These are phyloP conservation scores for Cucurbita moschata DNA, from an alignment of 306 rosid species.

Conservation along the genomic window DNA sequence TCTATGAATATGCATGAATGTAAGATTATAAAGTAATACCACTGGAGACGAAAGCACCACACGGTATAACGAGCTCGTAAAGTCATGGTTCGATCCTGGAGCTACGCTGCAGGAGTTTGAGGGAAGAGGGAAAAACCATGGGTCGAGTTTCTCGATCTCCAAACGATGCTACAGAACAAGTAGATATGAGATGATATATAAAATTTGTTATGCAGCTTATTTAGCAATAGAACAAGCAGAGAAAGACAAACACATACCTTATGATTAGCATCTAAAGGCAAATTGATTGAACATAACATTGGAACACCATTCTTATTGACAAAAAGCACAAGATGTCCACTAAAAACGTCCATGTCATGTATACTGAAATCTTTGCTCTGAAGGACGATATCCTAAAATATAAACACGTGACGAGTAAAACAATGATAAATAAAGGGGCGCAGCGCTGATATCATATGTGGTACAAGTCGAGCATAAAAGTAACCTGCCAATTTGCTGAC, in stretches of 20 bases:
- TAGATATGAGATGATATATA: constrained; percentile 8
- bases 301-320: constrained; percentile 55
- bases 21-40: constrained; percentile 29
- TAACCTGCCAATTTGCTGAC: constrained; percentile 58
- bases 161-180: constrained; percentile 35
- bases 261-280: constrained; percentile 34
- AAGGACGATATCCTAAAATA: constrained; percentile 48
- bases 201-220: background rate
- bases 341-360: constrained; percentile 74
- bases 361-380: constrained; percentile 44
- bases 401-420: constrained; percentile 1
- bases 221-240: background rate
- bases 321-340: constrained; percentile 73
- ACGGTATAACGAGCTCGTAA: constrained; percentile 46
- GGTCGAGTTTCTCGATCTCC: constrained; percentile 40
- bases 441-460: background rate
- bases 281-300: constrained; percentile 51
- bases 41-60: constrained; percentile 87
- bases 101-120: constrained; percentile 41
- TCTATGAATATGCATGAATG: background rate
- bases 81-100: constrained; percentile 93
- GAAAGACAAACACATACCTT: constrained; percentile 35
- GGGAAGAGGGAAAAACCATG: constrained; percentile 91
- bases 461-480: constrained; percentile 7
- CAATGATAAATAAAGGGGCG: background rate